phyloP scores from a whole-genome alignment of 2,329 filamentous ascomycete genomes.

The Cladosporium halotolerans region DNA sequence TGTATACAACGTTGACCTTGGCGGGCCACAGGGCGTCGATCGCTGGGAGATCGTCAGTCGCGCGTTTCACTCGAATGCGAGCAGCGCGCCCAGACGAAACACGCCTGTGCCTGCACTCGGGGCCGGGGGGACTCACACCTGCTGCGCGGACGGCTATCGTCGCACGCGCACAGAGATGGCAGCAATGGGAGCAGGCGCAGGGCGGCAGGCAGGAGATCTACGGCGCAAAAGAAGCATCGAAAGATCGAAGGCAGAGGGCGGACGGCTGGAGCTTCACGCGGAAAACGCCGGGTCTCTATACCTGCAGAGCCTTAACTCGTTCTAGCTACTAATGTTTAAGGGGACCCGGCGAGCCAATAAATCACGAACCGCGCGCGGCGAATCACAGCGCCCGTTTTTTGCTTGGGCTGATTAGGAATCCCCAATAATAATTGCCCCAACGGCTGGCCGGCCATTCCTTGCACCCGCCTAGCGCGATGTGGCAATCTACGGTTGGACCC shows the following conservation, averaged over 20 bases:
- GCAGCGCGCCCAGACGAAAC: neutral
- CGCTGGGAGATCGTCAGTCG: conserved; percentile 10
- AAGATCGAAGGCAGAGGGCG: neutral
- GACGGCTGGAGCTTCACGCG: neutral
- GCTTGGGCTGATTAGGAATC: neutral
- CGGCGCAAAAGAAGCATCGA: conserved; percentile 4
- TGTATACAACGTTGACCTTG: conserved; percentile 8
- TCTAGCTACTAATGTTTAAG: neutral
- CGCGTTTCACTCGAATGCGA: conserved; percentile 1
- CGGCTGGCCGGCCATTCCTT: neutral
- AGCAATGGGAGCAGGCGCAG: neutral
- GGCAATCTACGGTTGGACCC: too few species aligned
- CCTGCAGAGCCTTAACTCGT: neutral
- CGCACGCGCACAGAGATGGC: neutral
- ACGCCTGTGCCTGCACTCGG: too few species aligned
- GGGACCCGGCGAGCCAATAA: conserved; percentile 6
- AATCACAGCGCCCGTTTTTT: conserved; percentile 1
- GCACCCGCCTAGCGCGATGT: too few species aligned
- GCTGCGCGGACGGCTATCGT: neutral
- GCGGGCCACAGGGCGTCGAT: conserved; percentile 6
- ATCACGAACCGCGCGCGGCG: neutral
- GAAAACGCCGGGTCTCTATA: neutral
- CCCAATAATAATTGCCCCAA: neutral
- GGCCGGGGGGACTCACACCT: too few species aligned
- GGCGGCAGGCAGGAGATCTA: neutral